Conservation (phyloP, 208 protist species). For the Leishmania martiniquensis region DNA sequence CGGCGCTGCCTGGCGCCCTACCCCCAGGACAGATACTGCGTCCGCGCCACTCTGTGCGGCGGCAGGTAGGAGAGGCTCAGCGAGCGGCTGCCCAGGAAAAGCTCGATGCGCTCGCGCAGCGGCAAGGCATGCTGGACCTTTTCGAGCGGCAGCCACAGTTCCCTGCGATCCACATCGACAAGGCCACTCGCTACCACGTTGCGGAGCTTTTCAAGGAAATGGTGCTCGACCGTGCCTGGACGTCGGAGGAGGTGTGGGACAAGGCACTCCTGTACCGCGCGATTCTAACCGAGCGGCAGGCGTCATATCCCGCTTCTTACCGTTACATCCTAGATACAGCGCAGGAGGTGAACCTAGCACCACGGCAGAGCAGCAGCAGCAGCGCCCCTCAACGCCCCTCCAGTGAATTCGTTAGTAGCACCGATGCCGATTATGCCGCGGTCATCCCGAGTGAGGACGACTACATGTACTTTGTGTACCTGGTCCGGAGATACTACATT, state of each 20-base stretch:
- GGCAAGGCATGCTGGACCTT: conserved; percentile 77
- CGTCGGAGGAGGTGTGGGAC: conserved; percentile 72
- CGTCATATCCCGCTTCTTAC: conserved; percentile 70
- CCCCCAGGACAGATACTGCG: conserved; percentile 59
- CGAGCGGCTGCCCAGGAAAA: conserved; percentile 54
- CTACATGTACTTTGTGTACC: conserved; percentile 76
- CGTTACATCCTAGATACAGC: conserved; percentile 71
- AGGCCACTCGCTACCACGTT: conserved; percentile 66
- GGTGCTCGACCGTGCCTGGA: conserved; percentile 67
- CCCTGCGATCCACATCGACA: conserved; percentile 78
- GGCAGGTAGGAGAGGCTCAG: conserved; percentile 53
- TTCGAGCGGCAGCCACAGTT: conserved; percentile 90
- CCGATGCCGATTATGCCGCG: not conserved
- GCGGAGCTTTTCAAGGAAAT: conserved; percentile 87
- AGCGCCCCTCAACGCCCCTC: not conserved
- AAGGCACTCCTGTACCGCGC: conserved; percentile 86
- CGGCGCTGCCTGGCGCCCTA: conserved; percentile 39
- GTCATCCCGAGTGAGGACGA: conserved; percentile 57
- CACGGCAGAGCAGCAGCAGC: not conserved
- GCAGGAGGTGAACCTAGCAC: conserved; percentile 42
- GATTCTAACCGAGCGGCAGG: conserved; percentile 66
- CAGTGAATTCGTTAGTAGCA: not conserved
- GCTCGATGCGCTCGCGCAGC: conserved; percentile 50
- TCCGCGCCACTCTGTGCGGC: conserved; percentile 60
- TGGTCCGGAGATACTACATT: conserved; percentile 81